Evolutionary conservation across 352 stramenopile species (phyloP).

Genomic region (Globisporangium splendens): DNA sequence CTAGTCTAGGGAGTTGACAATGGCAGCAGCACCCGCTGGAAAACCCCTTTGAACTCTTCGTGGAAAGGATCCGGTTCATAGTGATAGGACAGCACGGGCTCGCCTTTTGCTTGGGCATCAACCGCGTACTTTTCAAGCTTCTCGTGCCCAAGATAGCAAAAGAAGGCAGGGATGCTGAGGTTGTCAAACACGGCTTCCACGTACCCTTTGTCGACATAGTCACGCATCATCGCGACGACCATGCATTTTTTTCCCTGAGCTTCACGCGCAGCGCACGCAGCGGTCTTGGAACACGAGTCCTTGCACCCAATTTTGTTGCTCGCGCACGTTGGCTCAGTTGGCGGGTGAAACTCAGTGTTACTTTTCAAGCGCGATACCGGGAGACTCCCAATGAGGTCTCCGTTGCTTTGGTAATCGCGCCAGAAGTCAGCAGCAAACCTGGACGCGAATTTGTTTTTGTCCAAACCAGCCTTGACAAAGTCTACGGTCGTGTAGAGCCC

Average conservation of each 20-base stretch:
- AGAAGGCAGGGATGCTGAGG: constrained; percentile 33
- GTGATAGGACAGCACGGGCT: constrained; percentile 42
- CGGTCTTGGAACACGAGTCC: constrained; percentile 39
- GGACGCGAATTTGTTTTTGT: constrained; percentile 8
- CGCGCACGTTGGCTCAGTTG: constrained; percentile 15
- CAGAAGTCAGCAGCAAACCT: constrained; percentile 45
- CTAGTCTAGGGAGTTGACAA: constrained; percentile 19
- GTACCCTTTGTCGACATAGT: constrained; percentile 32
- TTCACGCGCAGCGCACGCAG: constrained; percentile 33
- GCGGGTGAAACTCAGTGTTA: constrained; percentile 25
- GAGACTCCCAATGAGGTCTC: constrained; percentile 11
- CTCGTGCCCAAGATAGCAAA: constrained; percentile 36
- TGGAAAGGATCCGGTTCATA: constrained; percentile 50
- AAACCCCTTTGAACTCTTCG: constrained; percentile 14
- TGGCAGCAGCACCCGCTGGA: constrained; percentile 39
- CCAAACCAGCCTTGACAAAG: constrained; percentile 31
- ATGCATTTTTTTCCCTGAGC: constrained; percentile 28
- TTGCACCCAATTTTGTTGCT: constrained; percentile 33
- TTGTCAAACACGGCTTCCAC: constrained; percentile 37
- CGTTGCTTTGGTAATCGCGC: constrained; percentile 28
- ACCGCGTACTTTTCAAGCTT: constrained; percentile 20
- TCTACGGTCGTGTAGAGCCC: constrained; percentile 37
- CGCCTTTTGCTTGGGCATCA: constrained; percentile 23
- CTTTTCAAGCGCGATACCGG: constrained; percentile 20
- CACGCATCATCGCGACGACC: constrained; percentile 38